Conservation (phyloP, 2,329 filamentous ascomycete genomes). For the Sporothrix pallida region DNA sequence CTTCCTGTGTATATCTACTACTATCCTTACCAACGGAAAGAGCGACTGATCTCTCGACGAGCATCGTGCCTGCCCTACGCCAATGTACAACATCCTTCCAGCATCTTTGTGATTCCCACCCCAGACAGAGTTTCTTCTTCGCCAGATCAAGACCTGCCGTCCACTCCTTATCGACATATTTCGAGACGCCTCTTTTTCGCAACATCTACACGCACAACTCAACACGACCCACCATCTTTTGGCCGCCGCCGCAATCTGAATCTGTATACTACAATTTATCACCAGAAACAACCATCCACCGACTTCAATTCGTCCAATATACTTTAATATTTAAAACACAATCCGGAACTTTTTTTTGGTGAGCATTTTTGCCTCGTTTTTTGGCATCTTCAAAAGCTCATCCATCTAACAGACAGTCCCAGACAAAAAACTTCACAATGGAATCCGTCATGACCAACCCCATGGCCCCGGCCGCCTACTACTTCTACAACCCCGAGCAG, state of each 20-base stretch:
- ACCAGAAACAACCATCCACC: background rate
- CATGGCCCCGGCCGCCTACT: conserved; percentile 77
- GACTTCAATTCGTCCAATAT: conserved; percentile 13
- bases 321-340: conserved; percentile 35
- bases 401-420: conserved; percentile 29
- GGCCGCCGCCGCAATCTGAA: conserved; percentile 40
- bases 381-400: background rate
- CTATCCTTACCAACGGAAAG: conserved; percentile 29
- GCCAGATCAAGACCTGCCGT: conserved; percentile 48
- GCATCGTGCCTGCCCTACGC: conserved; percentile 32
- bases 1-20: conserved; percentile 21
- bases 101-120: conserved; percentile 29
- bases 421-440: conserved; percentile 56
- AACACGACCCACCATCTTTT: conserved; percentile 48
- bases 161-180: conserved; percentile 50
- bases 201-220: conserved; percentile 38
- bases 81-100: conserved; percentile 39
- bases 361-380: background rate
- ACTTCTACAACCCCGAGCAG: conserved; percentile 83
- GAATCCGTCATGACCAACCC: conserved; percentile 63
- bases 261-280: conserved; percentile 42
- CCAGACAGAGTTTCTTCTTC: conserved; percentile 28
- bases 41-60: conserved; percentile 35
- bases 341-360: conserved; percentile 26
- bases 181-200: conserved; percentile 35